Percentiles rank a stretch among this genome's conserved stretches.
These are phyloP conservation scores for Aspergillus novoparasiticus DNA, from an alignment of 2,329 filamentous ascomycete genomes.

Conservation along the genomic window DNA sequence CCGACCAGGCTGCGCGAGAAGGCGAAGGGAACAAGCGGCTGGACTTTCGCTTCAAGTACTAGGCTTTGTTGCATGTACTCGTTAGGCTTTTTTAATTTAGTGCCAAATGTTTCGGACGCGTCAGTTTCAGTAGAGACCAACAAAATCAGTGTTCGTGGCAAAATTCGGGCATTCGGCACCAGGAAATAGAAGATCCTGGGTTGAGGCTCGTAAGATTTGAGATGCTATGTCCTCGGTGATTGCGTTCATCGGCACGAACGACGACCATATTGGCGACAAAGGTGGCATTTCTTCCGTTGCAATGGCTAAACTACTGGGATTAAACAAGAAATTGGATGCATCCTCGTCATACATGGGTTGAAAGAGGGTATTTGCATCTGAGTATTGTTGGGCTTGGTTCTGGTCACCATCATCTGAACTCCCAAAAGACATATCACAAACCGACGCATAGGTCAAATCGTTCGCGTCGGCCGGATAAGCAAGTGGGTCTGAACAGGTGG, in stretches of 20 bases:
- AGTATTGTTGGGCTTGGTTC: background rate
- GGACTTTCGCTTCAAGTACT: conserved; percentile 57
- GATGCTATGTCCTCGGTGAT: background rate
- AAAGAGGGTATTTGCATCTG: no score
- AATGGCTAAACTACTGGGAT: background rate
- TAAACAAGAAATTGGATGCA: background rate
- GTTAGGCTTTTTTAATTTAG: background rate
- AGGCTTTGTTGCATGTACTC: background rate
- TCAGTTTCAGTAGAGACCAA: background rate
- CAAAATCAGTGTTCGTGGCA: background rate
- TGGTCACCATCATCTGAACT: background rate
- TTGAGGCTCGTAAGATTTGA: background rate
- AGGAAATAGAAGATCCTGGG: background rate
- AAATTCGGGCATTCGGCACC: background rate
- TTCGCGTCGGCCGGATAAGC: background rate
- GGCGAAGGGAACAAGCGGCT: conserved; percentile 54
- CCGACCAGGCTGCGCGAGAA: conserved; percentile 47
- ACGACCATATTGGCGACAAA: background rate
- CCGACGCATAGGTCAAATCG: background rate
- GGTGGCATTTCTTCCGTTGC: background rate
- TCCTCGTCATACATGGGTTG: background rate
- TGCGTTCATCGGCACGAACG: background rate
- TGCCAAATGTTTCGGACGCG: no score
- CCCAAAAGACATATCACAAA: background rate
- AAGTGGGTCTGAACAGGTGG: background rate